Conservation (phyloP, 306 rosid species). For the Ammopiptanthus mongolicus region DNA sequence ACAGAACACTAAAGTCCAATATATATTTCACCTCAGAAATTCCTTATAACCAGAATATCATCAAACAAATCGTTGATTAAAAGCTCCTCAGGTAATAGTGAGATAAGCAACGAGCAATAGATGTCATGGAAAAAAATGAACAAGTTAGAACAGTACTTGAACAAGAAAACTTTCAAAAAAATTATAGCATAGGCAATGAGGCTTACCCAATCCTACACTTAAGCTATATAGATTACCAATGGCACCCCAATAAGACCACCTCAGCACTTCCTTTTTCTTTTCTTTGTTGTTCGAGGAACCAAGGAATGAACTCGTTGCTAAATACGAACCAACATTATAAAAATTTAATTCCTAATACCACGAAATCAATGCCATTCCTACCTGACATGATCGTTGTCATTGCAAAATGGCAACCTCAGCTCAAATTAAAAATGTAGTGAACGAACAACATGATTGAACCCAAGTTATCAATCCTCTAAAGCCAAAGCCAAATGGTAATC, state of each 20-base stretch:
- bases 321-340: background rate
- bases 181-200: background rate
- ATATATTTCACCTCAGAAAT: background rate
- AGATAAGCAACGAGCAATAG: background rate
- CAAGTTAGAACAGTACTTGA: background rate
- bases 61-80: background rate
- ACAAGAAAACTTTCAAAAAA: background rate
- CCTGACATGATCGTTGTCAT: background rate
- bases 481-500: background rate
- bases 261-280: too few relatives aligned
- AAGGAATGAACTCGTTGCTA: too few relatives aligned
- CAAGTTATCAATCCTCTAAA: background rate
- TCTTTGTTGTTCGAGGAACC: background rate
- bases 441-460: background rate
- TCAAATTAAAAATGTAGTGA: background rate
- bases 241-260: background rate
- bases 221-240: background rate
- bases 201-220: background rate
- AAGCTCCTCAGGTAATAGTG: background rate
- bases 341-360: background rate
- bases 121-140: background rate
- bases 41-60: background rate
- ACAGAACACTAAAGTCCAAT: background rate
- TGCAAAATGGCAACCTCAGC: constrained; percentile 4
- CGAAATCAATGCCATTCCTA: background rate